A percentile compares a stretch with the other conserved stretches of the same genome.
phyloP scores from a whole-genome alignment of 208 protist species.

The Leishmania gerbilli region DNA sequence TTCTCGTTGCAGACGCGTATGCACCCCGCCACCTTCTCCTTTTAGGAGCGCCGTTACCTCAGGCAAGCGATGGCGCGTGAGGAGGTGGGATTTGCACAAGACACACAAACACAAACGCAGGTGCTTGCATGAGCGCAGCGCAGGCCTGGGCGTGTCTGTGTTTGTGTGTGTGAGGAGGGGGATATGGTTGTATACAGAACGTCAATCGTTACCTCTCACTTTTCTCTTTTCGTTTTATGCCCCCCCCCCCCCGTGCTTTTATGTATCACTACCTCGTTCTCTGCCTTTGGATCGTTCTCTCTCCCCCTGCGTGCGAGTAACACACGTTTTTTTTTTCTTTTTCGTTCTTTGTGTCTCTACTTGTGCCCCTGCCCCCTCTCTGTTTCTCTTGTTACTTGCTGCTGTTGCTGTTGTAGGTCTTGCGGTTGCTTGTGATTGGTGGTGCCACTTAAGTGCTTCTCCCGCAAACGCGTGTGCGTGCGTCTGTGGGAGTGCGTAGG shows the following conservation, averaged over 20 bases:
- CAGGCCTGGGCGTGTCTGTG: neutral
- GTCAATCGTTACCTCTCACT: neutral
- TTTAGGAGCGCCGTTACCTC: neutral
- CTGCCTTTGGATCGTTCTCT: neutral
- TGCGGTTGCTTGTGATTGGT: neutral
- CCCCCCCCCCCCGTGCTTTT: neutral
- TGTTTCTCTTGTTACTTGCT: neutral
- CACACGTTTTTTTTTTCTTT: neutral
- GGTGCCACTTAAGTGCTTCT: neutral
- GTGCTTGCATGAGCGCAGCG: neutral
- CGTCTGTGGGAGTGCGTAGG: neutral
- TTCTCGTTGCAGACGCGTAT: neutral
- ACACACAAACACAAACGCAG: neutral
- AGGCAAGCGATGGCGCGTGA: neutral
- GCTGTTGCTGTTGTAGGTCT: neutral
- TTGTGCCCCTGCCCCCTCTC: neutral
- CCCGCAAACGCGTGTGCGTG: neutral
- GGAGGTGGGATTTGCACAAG: neutral
- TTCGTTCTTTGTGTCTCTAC: neutral
- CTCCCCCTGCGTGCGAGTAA: neutral
- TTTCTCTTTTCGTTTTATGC: neutral
- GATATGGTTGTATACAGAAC: neutral
- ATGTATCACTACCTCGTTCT: neutral
- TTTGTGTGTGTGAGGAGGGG: neutral
- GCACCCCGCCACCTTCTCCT: neutral